phyloP scores from a whole-genome alignment of 2,329 filamentous ascomycete genomes.

The Exophiala oligosperma region DNA sequence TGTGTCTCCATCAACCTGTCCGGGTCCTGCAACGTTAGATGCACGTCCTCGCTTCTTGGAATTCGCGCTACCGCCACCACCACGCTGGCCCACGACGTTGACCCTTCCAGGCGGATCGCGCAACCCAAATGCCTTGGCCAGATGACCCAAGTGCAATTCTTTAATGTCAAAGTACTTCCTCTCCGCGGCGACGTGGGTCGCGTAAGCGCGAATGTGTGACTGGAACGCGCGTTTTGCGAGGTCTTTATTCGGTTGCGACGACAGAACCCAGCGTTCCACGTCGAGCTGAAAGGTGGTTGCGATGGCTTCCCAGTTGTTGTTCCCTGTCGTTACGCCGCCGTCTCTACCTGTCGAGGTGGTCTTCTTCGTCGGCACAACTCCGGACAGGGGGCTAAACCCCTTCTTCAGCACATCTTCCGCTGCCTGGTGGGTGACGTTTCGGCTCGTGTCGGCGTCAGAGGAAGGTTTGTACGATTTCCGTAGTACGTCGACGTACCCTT shows the following conservation, averaged over 20 bases:
- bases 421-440: conserved; percentile 54
- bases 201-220: conserved; percentile 90
- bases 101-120: conserved; percentile 87
- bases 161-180: conserved; percentile 88
- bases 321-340: conserved; percentile 41
- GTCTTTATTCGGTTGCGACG: conserved; percentile 69
- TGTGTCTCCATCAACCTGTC: conserved; percentile 23
- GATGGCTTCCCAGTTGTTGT: conserved; percentile 56
- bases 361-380: conserved; percentile 28
- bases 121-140: conserved; percentile 89
- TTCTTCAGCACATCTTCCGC: conserved; percentile 68
- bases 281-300: conserved; percentile 69
- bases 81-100: conserved; percentile 50
- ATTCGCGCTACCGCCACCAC: conserved; percentile 33
- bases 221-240: conserved; percentile 83
- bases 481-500: conserved; percentile 81
- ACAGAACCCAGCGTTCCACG: conserved; percentile 64
- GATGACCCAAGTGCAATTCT: conserved; percentile 83
- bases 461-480: conserved; percentile 63
- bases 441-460: conserved; percentile 59
- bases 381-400: conserved; percentile 55
- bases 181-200: conserved; percentile 86
- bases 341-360: conserved; percentile 23
- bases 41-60: too few relatives aligned
- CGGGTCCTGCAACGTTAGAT: conserved; percentile 29